Percentiles rank a stretch among this genome's conserved stretches.
phyloP scores from a whole-genome alignment of 345 rosid species.

The Toxicodendron radicans region DNA sequence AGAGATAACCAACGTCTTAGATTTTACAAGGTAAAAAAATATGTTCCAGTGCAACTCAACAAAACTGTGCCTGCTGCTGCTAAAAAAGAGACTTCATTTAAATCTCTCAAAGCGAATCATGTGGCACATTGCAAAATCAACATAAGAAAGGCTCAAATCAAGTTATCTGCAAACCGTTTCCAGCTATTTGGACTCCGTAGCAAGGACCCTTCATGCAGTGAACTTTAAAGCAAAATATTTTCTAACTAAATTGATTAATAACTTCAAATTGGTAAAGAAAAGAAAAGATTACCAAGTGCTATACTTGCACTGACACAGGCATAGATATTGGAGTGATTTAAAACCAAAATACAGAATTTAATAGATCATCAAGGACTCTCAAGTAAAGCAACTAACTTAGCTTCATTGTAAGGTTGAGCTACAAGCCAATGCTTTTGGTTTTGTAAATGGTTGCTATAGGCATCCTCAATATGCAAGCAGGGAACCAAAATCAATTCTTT shows the following conservation, averaged over 20 bases:
- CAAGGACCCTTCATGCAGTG: not conserved
- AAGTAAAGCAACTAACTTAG: not conserved
- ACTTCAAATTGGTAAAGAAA: not conserved
- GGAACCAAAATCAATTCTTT: not conserved
- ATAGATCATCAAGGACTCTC: not conserved
- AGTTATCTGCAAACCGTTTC: not conserved
- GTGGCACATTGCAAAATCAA: not conserved
- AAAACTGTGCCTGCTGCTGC: not conserved
- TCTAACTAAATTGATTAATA: not conserved
- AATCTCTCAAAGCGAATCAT: not conserved
- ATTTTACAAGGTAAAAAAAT: conserved; percentile 3
- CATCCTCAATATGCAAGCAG: not conserved
- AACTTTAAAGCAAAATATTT: not conserved
- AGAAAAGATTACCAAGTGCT: not conserved
- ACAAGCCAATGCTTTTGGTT: not conserved
- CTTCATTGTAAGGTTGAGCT: not conserved
- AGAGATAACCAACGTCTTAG: not conserved
- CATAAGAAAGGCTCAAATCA: not conserved
- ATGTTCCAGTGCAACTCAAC: not conserved
- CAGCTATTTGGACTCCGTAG: not conserved
- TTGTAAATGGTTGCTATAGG: not conserved
- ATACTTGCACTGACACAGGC: not conserved
- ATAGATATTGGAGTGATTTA: not conserved
- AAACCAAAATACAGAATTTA: not conserved
- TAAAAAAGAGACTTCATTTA: not conserved